Evolutionary conservation across 108 stramenopile genomes (phyloP), one percentile per base, ranked within the genome.

Genomic region (Stephanodiscus minutulus): DNA sequence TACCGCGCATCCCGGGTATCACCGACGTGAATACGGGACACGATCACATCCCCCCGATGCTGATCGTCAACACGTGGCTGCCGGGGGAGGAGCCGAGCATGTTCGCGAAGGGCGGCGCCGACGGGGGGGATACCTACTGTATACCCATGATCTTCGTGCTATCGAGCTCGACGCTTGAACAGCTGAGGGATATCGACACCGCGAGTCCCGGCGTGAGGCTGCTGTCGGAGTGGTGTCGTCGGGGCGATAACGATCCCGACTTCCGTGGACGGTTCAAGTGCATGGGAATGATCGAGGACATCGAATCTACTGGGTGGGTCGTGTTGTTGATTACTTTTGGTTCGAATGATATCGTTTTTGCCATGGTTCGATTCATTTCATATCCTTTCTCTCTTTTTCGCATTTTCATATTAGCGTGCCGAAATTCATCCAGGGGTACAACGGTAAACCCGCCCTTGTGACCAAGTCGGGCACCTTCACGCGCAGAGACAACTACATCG

Each of bases 401-500:
- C 46, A 11, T 35, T 15, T 20, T 41, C 12, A 18, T 12, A 33
- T 57, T 44, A 83, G 86, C 24, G 64, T 87, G 15, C 83, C 86
- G 20, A 74, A 67, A 54, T 65, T 82, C 29, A 87, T 87, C 46
- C 68, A 70, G 12, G 82, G 69, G 20, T 87, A 85, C 71, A 87
- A 87, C 57, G 86, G 82, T 1, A 87, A 87, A 57, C 86, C 86
- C 8, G 84, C 83, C 31, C 77, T 87, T 20, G 83, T 87, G 7
- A 84, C 81, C 43, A 82, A 84, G 29, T 80, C 82, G 39, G 86
- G 86, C 28, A 62, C 54, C 13, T 77, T 87, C 56, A 82, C 65
- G 36, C 49, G 83, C 12, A 59, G 74, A 33, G 71, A 77, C 13
- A 79, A 81, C 60, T 83, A 87, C 58, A 73, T 84, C 22, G 86